Evolutionary conservation across 495 filamentous ascomycete genomes (phyloP).

Genomic region (Neurospora discreta): DNA sequence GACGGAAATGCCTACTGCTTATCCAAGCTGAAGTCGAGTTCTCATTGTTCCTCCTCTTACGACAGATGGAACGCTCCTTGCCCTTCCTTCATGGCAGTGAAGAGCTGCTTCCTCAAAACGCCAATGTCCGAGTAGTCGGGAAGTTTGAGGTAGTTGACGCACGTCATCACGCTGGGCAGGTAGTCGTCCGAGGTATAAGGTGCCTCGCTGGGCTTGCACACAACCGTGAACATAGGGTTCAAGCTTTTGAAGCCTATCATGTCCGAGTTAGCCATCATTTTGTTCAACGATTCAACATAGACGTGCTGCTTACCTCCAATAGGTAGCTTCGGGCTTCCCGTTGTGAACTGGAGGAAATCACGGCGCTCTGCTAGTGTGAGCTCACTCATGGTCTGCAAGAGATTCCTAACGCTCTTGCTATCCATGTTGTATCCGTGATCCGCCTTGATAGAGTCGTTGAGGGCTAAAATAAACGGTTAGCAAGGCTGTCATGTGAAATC

Average conservation of each 20-base stretch:
- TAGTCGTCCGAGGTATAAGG: constrained; percentile 95
- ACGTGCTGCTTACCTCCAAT: constrained; percentile 69
- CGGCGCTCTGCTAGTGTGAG: constrained; percentile 62
- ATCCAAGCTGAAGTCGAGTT: neutral
- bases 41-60: constrained; percentile 25
- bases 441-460: constrained; percentile 99
- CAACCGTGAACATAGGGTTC: constrained; percentile 96
- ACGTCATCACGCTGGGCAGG: constrained; percentile 97
- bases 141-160: constrained; percentile 97
- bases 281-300: neutral
- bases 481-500: neutral
- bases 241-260: constrained; percentile 82
- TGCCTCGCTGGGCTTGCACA: constrained; percentile 93
- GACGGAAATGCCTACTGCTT: neutral
- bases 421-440: constrained; percentile 99
- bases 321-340: constrained; percentile 94
- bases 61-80: constrained; percentile 98
- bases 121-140: constrained; percentile 85
- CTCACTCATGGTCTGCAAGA: constrained; percentile 94
- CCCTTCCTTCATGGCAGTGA: constrained; percentile 87
- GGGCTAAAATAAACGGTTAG: constrained; percentile 39
- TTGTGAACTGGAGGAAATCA: constrained; percentile 96
- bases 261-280: neutral
- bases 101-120: constrained; percentile 62
- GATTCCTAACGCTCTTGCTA: constrained; percentile 87